Evolutionary conservation across 441 rosid genomes (phyloP).

Genomic region (Brassica hybrid): DNA sequence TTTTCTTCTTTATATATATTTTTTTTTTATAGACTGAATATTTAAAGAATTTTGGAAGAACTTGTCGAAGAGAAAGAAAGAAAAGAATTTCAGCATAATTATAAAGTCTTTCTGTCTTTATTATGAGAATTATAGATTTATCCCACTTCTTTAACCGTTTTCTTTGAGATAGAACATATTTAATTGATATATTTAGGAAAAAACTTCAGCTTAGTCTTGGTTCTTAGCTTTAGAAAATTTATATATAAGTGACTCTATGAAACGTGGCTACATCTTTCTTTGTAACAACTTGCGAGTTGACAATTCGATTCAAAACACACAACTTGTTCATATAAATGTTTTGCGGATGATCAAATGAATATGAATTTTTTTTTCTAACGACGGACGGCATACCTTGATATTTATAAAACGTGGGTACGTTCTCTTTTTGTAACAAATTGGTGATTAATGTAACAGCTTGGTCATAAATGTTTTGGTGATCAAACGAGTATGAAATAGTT

Average conservation of each 20-base stretch:
- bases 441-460: not conserved
- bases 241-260: constrained; percentile 11
- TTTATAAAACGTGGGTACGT: constrained; percentile 24
- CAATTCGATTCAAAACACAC: not conserved
- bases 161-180: constrained; percentile 5
- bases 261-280: constrained; percentile 20
- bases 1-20: constrained; percentile 10
- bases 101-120: constrained; percentile 6
- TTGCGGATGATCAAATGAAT: constrained; percentile 7
- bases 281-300: not conserved
- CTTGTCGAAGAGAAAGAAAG: constrained; percentile 7
- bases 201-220: not conserved
- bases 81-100: constrained; percentile 7
- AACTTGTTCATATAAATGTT: not conserved
- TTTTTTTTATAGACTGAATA: not conserved
- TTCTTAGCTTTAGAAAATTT: constrained; percentile 9
- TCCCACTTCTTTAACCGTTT: constrained; percentile 19
- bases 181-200: not conserved
- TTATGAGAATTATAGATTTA: constrained; percentile 19
- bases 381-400: constrained; percentile 6
- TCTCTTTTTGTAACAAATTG: constrained; percentile 7
- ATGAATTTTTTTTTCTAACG: not conserved
- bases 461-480: constrained; percentile 7
- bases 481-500: not conserved
- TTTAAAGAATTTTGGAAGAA: constrained; percentile 8